A percentile compares a stretch with the other conserved stretches of the same genome.
These are phyloP conservation scores for Rubia peregrina DNA, from an alignment of 305 asterid species.

Conservation along the genomic window DNA sequence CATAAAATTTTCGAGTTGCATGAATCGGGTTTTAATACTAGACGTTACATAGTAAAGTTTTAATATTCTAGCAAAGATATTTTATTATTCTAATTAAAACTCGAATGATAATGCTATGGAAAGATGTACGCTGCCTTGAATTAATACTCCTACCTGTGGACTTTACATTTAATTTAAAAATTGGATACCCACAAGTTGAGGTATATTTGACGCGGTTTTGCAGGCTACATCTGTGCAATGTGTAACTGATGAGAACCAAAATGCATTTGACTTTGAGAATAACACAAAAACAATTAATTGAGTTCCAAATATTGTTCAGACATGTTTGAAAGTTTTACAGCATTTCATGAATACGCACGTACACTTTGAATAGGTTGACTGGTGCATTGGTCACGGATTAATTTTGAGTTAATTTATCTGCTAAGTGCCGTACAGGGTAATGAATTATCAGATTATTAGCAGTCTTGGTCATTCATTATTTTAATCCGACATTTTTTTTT, in stretches of 20 bases:
- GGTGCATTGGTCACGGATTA: background rate
- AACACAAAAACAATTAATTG: background rate
- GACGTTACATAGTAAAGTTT: too few species aligned
- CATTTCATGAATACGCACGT: background rate
- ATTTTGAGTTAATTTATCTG: background rate
- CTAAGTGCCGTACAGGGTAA: slow-evolving; percentile 1
- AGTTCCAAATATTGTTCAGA: slow-evolving; percentile 10
- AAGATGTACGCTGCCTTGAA: too few species aligned
- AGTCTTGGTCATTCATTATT: slow-evolving; percentile 1
- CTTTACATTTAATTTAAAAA: background rate
- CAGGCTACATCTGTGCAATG: too few species aligned
- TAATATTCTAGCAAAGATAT: too few species aligned
- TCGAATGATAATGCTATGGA: too few species aligned
- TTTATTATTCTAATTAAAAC: too few species aligned
- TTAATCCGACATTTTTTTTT: background rate
- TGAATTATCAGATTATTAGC: background rate
- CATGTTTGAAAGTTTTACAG: slow-evolving; percentile 1
- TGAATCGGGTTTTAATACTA: too few species aligned
- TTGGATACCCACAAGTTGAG: background rate
- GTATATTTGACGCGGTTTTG: slow-evolving; percentile 15
- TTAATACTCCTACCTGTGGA: background rate
- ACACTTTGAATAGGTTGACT: background rate
- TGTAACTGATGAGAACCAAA: too few species aligned
- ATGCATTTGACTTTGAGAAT: background rate
- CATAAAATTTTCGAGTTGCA: too few species aligned